Percentiles rank a stretch among this genome's conserved stretches.
Evolutionary conservation across 2,329 filamentous ascomycete species (phyloP).

Genomic region (Ilyonectria robusta): DNA sequence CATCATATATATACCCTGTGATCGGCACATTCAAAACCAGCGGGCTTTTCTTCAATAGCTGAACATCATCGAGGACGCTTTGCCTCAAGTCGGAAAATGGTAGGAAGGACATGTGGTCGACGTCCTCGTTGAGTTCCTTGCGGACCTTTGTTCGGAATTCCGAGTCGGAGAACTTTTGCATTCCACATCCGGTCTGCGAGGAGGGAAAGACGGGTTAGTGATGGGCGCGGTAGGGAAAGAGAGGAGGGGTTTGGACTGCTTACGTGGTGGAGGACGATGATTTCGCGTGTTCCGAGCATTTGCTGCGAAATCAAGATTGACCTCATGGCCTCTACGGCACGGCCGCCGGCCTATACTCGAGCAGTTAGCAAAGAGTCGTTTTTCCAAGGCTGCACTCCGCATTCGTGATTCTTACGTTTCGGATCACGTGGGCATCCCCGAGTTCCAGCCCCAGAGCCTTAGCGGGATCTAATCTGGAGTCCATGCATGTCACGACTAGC

Average conservation of each 20-base stretch:
- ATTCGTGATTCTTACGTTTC: slow-evolving; percentile 66
- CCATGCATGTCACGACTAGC: slow-evolving; percentile 81
- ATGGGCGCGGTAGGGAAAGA: not conserved
- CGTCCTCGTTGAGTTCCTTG: slow-evolving; percentile 69
- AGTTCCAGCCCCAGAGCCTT: slow-evolving; percentile 73
- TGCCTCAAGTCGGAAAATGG: slow-evolving; percentile 75
- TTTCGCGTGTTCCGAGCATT: slow-evolving; percentile 81
- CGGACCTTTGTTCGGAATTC: slow-evolving; percentile 69
- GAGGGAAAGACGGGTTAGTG: slow-evolving; percentile 17
- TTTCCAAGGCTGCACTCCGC: slow-evolving; percentile 9
- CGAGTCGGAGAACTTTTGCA: slow-evolving; percentile 77
- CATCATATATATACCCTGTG: slow-evolving; percentile 84
- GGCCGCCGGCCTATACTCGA: slow-evolving; percentile 65
- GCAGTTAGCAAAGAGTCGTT: slow-evolving; percentile 7
- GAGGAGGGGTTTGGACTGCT: slow-evolving; percentile 24
- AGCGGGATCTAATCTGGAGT: slow-evolving; percentile 79
- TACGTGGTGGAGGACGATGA: slow-evolving; percentile 79
- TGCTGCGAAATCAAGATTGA: slow-evolving; percentile 85
- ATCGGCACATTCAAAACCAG: slow-evolving; percentile 74
- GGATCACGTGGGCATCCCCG: slow-evolving; percentile 84
- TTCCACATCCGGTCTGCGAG: slow-evolving; percentile 61
- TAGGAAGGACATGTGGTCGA: slow-evolving; percentile 72
- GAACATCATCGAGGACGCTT: slow-evolving; percentile 77
- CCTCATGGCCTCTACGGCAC: slow-evolving; percentile 77
- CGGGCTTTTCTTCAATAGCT: slow-evolving; percentile 70